Base-by-base conservation (phyloP, 441 rosid genomes). In the Sinapis alba region DNA sequence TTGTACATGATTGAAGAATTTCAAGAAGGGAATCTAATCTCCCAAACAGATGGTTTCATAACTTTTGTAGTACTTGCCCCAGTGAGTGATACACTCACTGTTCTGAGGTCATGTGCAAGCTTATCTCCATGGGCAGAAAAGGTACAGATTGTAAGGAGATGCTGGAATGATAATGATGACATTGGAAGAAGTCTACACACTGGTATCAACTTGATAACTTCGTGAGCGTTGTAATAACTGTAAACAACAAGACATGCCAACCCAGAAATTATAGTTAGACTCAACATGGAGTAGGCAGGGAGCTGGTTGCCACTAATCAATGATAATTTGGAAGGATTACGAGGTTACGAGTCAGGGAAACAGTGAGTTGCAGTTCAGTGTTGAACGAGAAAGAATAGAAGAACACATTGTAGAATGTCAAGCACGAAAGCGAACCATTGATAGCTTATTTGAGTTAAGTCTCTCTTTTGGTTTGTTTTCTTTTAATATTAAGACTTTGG, bases 51-150 rank as follows among this genome's bases (percentile, higher is more conserved):
- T 78, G 75, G 89, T 73, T 93, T 87, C 81, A 90, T 93, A 81
- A 88, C 97, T 24, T 87, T 93, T 58, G 89, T 90, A 30, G 83
- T 90, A 70, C 84, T 87, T 50, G 76, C 94, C 56, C 86, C 98
- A 27, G 86, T 96, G 96, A 88, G 83, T 80, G 93, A 88, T 41
- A 91, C 90, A 59, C 83, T 87, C 66, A 80, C 83, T 1, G 90
- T 91, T 69, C 88, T 90, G 36, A 87, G 84, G 83, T 79, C 91
- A 15, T 88, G 96, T 6, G 84, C 84, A 77, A 77, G 62, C 69
- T 79, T 90, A 43, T 91, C 92, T 58, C 96, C 96, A 9, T 90
- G 96, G 97, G 89, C 86, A 3, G 97, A 91, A 74, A 93, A 90
- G 75, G 88, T 89, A 65, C 97, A 88, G 68, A 84, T 91, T 69